Evolutionary conservation across 2,329 filamentous ascomycete species (phyloP), one percentile per base, ranked within the genome.

Genomic region (Ophiostoma australiae): DNA sequence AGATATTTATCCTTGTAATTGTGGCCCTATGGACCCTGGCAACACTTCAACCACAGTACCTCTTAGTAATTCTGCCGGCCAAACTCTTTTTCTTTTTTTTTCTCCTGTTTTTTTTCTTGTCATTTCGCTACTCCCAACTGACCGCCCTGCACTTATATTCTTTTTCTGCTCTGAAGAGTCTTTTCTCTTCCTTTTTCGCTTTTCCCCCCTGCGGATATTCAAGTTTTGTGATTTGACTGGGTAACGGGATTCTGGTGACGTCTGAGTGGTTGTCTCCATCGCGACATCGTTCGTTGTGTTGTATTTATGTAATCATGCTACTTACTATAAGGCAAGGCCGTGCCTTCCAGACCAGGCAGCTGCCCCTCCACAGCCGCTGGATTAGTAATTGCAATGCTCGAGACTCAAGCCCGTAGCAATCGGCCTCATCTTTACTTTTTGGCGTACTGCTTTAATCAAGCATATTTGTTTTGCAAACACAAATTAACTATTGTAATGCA

Each of bases 21-120:
- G 33, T 66, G 20, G 58, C 58, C 58, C 58, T 33, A 63, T 63
- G 58, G 58, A 63, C 58, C 58, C 58, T 63, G 58, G 23, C n/a
- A 58, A 7, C 48, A n/a, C 20, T 52, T 27, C 10, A 31, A 31
- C 8, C 7, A 3, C 10, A 5, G 48, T 15, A 15, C 27, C 58
- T 31, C 58, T 58, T 58, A 35, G 7, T 58, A 13, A 58, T 58
- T 58, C 52, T 58, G 52, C 52, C 52, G 52, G 27, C 58, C 58
- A 63, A 33, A 31, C 41, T 69, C 20, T 17, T 58, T 35, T 39
- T 33, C 39, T 17, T 27, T 37, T 63, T 68, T 63, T 41, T 70
- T 4, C 8, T 27, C 27, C 48, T 4, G 10, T 58, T 13, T n/a
- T 23, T 13, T 27, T 58, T 58, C 10, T 58, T 58, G 4, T 31